Conservation (phyloP, 176 grass and related monocot genomes). For the Stipa capillata region DNA sequence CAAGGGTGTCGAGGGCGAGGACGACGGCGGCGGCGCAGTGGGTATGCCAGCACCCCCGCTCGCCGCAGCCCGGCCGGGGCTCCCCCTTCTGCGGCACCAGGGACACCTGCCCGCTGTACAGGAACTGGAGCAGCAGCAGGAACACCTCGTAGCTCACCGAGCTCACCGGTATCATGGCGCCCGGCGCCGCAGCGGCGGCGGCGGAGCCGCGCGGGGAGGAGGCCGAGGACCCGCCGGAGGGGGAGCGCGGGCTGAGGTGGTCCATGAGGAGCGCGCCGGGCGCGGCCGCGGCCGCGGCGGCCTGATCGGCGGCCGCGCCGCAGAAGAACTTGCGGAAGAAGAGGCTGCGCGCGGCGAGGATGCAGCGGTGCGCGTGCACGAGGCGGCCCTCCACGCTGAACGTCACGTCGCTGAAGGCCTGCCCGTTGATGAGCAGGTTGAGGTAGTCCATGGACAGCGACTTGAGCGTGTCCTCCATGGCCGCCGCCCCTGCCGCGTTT, state of each 20-base stretch:
- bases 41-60: conserved; percentile 93
- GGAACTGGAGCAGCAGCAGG: conserved; percentile 90
- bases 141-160: conserved; percentile 98
- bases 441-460: conserved; percentile 96
- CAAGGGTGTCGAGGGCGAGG: conserved; percentile 84
- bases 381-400: conserved; percentile 94
- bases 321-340: conserved; percentile 99
- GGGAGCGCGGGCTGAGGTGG: conserved; percentile 59
- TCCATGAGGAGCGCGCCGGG: conserved; percentile 26
- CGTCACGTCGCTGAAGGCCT: conserved; percentile 97
- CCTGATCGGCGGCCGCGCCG: conserved; percentile 39
- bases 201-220: conserved; percentile 55
- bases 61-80: conserved; percentile 67
- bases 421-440: conserved; percentile 95
- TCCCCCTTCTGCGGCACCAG: conserved; percentile 98
- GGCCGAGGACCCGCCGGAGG: conserved; percentile 44
- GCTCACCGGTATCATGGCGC: conserved; percentile 68
- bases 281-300: neutral
- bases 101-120: conserved; percentile 97
- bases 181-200: neutral
- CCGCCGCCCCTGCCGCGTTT: neutral
- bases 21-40: conserved; percentile 98
- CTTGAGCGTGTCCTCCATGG: conserved; percentile 94
- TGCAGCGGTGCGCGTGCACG: conserved; percentile 97
- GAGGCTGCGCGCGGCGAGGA: conserved; percentile 92